Evolutionary conservation across 2,329 filamentous ascomycete species (phyloP), one percentile per base, ranked within the genome.

Genomic region (Pseudocercospora ulei): DNA sequence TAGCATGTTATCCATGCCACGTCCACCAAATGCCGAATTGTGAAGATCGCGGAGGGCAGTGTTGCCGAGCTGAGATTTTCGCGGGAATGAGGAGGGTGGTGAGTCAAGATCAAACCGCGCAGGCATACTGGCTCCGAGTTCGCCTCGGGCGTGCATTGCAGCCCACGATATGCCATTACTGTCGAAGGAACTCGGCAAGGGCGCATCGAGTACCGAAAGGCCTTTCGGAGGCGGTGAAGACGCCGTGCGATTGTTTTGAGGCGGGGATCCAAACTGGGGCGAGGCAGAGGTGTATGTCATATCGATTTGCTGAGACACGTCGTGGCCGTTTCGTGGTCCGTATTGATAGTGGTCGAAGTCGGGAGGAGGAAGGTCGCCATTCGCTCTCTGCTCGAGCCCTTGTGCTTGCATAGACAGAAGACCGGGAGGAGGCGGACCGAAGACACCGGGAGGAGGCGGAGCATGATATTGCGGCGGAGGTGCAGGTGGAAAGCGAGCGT

Each of bases 121-220:
- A 6, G 90, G 90, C 7, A 96, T 82, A 0, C 88, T 96, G 0
- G 87, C 84, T 5, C 88, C 87, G 62, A 92, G 86, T 0, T 29
- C 25, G 12, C 40, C 28, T 16, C 87, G 85, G 0, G 83, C 90
- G 59, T 87, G 86, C 43, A 85, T 77, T 11, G 88, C 87, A 46
- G 85, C 86, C 59, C 88, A 83, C 7, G 87, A 95, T 37, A 95
- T 83, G 34, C 87, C 88, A 56, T 95, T 90, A 53, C 86, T 93
- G 62, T 96, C 90, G 60, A 96, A 95, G 0, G 88, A 96, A 5
- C 87, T 84, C 1, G 90, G 90, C 5, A 96, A 73, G 9, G 85
- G 86, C 2, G 86, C 90, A 64, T 96, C 88, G 47, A 95, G 73
- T 8, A 92, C 83, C n/a, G 83, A 90, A n/a, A 94, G 79, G 37